Evolutionary conservation across 1,139 yeast genomes (phyloP), one percentile per base, ranked within the genome.

Genomic region (Taphrina sp.): DNA sequence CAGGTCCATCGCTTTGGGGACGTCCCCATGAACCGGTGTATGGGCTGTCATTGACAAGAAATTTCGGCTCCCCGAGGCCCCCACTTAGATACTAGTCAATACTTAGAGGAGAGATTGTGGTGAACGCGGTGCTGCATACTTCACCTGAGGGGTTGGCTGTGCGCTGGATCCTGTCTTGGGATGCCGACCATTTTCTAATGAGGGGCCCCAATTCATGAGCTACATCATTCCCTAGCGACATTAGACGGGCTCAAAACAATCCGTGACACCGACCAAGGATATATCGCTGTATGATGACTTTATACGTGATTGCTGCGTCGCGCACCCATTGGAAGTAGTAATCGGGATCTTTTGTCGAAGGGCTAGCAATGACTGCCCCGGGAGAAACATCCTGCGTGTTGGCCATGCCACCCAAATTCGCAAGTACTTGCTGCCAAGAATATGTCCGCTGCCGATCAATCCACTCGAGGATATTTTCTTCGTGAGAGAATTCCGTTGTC

Each of bases 1-100:
- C 92, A 0, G 97, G 96, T 0, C 97, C 97, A 68, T 90, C 97
- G 53, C 58, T 37, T 17, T 90, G 97, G 0, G 97, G 97, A 63
- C 97, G 76, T 1, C 97, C 97, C 97, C 97, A 90, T 39, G 72
- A 67, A 1, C 73, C 81, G 14, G 70, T 67, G 64, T 84, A 90
- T 0, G 85, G 74, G 0, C 78, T 65, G 26, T 84, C 82, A 66
- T 87, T 78, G 2, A 82, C 80, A 66, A 76, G 68, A 65, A 85
- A 61, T 67, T 90, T 90, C 3, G 97, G 97, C 66, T 90, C 97
- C 0, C 96, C 97, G 34, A 90, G 74, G 2, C 89, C 89, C 3
- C 73, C 75, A 8, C 56, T 56, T 39, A 7, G 31, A 26, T 26
- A 26, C 31, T 26, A 26, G 10, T n/a, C n/a, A n/a, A n/a, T n/a